phyloP scores from a whole-genome alignment of 495 filamentous ascomycete genomes.

The Lichina pygmaea region DNA sequence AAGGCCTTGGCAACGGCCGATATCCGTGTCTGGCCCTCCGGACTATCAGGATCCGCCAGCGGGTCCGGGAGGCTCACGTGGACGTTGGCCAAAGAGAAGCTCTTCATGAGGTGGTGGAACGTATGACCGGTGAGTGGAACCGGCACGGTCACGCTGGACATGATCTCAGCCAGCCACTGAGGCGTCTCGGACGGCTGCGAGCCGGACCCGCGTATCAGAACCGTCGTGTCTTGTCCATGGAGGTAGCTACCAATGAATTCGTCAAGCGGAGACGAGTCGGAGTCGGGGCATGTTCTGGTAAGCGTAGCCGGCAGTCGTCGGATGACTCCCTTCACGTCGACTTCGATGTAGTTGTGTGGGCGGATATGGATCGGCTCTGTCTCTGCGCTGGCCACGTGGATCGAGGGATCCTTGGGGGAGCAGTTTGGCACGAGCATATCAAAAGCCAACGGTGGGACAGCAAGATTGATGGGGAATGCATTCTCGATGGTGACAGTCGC shows the following conservation, averaged over 20 bases:
- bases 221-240: slow-evolving; percentile 42
- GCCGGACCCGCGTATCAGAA: slow-evolving; percentile 57
- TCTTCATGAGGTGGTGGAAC: slow-evolving; percentile 56
- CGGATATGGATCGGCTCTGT: slow-evolving; percentile 35
- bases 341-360: slow-evolving; percentile 32
- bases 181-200: slow-evolving; percentile 38
- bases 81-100: slow-evolving; percentile 61
- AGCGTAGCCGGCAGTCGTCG: slow-evolving; percentile 41
- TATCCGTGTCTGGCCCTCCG: slow-evolving; percentile 44
- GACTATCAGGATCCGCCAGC: slow-evolving; percentile 45
- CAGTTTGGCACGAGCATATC: slow-evolving; percentile 64
- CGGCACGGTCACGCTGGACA: slow-evolving; percentile 61
- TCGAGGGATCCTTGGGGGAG: slow-evolving; percentile 26
- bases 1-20: slow-evolving; percentile 59
- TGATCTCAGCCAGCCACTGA: slow-evolving; percentile 51
- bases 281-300: slow-evolving; percentile 41
- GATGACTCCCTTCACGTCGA: slow-evolving; percentile 42
- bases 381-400: slow-evolving; percentile 48
- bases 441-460: slow-evolving; percentile 57
- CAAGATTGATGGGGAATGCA: slow-evolving; percentile 44
- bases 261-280: slow-evolving; percentile 59
- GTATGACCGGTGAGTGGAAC: slow-evolving; percentile 56
- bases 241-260: slow-evolving; percentile 59
- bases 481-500: slow-evolving; percentile 40
- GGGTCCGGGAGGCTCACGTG: slow-evolving; percentile 61